Evolutionary conservation across 2,329 filamentous ascomycete genomes (phyloP).

Genomic region (Aulographum hederae): DNA sequence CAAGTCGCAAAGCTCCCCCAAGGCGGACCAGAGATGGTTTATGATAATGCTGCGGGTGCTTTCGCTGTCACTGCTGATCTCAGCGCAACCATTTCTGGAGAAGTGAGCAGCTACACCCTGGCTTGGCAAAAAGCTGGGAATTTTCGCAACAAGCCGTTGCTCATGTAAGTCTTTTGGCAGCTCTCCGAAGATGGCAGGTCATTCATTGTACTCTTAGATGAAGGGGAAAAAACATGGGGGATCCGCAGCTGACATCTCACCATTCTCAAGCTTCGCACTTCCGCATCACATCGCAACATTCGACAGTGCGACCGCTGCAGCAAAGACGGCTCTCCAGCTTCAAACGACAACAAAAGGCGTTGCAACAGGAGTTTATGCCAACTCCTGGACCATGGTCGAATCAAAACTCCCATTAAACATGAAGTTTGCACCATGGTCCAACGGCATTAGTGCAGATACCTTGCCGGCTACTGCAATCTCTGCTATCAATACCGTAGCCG

Average conservation of each 20-base stretch:
- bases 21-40: slow-evolving; percentile 40
- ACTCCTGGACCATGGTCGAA: slow-evolving; percentile 66
- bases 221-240: no score
- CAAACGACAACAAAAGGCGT: slow-evolving; percentile 74
- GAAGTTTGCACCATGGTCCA: slow-evolving; percentile 62
- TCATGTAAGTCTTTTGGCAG: slow-evolving; percentile 41
- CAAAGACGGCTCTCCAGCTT: slow-evolving; percentile 38
- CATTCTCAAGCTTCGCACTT: slow-evolving; percentile 34
- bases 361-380: slow-evolving; percentile 52
- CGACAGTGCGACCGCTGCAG: slow-evolving; percentile 32
- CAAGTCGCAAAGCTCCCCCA: slow-evolving; percentile 66
- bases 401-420: slow-evolving; percentile 52
- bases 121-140: slow-evolving; percentile 55
- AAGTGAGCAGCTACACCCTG: slow-evolving; percentile 53
- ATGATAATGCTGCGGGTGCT: slow-evolving; percentile 58
- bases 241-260: no score
- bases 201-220: no score
- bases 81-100: slow-evolving; percentile 40
- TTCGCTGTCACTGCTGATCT: slow-evolving; percentile 51
- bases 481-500: slow-evolving; percentile 42
- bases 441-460: slow-evolving; percentile 15
- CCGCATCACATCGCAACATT: slow-evolving; percentile 75
- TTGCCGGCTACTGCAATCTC: slow-evolving; percentile 33
- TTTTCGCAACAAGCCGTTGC: slow-evolving; percentile 40
- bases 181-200: no score